Conservation (phyloP, 164 flowering plant species). For the Paratinospora sagittata region DNA sequence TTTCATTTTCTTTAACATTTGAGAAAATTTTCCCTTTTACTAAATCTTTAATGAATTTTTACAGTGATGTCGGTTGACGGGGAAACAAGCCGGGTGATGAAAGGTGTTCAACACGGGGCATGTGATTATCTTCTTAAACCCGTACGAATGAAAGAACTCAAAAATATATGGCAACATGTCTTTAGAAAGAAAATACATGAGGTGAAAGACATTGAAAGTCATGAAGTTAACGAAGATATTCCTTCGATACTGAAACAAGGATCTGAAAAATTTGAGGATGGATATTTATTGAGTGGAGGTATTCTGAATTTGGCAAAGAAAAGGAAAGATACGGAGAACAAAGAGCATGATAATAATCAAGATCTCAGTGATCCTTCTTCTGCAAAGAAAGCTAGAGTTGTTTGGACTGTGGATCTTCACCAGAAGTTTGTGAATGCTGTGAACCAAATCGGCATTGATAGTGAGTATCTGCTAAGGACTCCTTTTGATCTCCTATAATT, state of each 20-base stretch:
- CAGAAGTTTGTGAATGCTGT: constrained; percentile 93
- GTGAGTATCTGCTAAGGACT: constrained; percentile 45
- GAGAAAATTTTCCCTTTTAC: constrained; percentile 8
- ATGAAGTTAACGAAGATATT: constrained; percentile 43
- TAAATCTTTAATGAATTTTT: constrained; percentile 8
- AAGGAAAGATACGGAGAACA: constrained; percentile 61
- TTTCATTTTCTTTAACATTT: too few species aligned
- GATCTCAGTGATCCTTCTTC: constrained; percentile 48
- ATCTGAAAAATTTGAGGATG: constrained; percentile 42
- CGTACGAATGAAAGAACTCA: constrained; percentile 88
- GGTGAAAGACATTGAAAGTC: constrained; percentile 56
- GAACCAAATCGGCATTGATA: constrained; percentile 79
- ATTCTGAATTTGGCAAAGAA: constrained; percentile 45
- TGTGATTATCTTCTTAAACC: constrained; percentile 97
- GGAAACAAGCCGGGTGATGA: constrained; percentile 94
- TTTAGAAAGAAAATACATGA: constrained; percentile 76
- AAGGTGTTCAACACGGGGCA: constrained; percentile 96
- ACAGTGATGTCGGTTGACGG: constrained; percentile 99
- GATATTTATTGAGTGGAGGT: constrained; percentile 31
- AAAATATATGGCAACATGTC: constrained; percentile 97
- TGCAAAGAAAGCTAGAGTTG: constrained; percentile 74
- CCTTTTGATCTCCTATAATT: neutral
- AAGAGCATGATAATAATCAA: constrained; percentile 41
- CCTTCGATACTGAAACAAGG: constrained; percentile 36
- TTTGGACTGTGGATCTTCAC: constrained; percentile 93